phyloP scores from a whole-genome alignment of 2,329 filamentous ascomycete genomes.

The Colletotrichum kahawae region DNA sequence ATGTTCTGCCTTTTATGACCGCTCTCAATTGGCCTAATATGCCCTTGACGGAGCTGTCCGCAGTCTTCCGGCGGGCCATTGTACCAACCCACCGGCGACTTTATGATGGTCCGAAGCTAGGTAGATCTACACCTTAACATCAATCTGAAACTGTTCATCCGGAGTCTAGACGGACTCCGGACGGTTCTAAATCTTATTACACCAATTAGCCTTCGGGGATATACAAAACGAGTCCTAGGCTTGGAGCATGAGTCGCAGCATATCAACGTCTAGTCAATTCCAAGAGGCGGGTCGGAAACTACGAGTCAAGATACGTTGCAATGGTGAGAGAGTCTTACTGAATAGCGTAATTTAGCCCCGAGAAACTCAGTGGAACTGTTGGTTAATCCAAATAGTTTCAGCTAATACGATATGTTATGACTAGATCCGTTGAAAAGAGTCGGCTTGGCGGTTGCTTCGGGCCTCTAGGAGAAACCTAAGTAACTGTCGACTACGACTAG shows the following conservation, averaged over 20 bases:
- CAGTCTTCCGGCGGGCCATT: neutral
- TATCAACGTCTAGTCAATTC: neutral
- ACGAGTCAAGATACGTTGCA: neutral
- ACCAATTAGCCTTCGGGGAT: neutral
- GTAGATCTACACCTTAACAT: neutral
- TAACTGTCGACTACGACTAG: neutral
- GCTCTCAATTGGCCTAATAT: fast-evolving
- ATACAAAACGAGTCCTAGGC: neutral
- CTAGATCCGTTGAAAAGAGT: neutral
- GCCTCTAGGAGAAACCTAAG: neutral
- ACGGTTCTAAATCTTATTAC: neutral
- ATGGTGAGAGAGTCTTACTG: neutral
- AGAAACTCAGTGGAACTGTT: neutral
- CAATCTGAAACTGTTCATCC: neutral
- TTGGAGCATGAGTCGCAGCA: neutral
- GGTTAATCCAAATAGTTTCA: neutral
- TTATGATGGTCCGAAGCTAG: neutral
- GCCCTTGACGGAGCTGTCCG: neutral
- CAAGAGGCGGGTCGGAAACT: neutral
- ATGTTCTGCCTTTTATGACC: fast-evolving
- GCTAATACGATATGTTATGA: neutral
- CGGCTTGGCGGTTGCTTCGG: neutral
- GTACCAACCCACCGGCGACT: neutral
- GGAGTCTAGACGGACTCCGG: neutral
- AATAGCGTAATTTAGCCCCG: fast-evolving